Base-by-base conservation (phyloP, 1,139 yeast genomes). In the Diutina ranongensis region DNA sequence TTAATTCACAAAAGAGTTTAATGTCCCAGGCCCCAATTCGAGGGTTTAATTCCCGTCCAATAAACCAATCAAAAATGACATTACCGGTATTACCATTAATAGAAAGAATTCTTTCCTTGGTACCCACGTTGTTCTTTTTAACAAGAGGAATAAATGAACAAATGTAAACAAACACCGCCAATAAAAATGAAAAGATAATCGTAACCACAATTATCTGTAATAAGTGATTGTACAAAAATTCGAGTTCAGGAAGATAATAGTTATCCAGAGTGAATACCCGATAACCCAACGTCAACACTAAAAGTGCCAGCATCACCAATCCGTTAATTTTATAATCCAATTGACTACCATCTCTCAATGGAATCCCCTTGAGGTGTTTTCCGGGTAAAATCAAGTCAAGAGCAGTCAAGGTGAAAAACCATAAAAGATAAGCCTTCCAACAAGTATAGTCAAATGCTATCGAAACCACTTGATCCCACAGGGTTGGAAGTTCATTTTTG, bases 11-110 rank as follows among this genome's bases (percentile, higher is more conserved):
- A 57, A 85, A 94, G 53, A 88, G 64, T 63, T 92, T 92, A 59
- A 92, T 79, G 59, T 92, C 98, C 73, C 89, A 78, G 1, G 74
- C 58, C 0, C 95, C 95, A 48, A 87, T 67, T 54, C 97, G 72
- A 31, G 98, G 98, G 59, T 94, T 94, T 58, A 94, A 70, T 61
- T 92, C 97, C 47, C 98, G 76, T 27, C 99, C 99, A 60, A 92
- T 88, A 58, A 87, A 94, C 96, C 97, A 92, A 62, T 92, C 97
- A 59, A 85, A 92, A 27, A 89, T 56, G 1, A 65, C 53, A 53
- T 76, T 80, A 0, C 87, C 86, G 0, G 95, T 72, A 63, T 92
- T 92, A 3, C 98, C 98, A 44, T 94, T 94, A 40, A 75, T 65
- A 0, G 97, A 92, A 48, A 92, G 69, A 40, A 89, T 77, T 49